Percentiles rank a stretch among this genome's conserved stretches.
Conservation (phyloP, 2,329 filamentous ascomycete species). For the Penicillium glabrum region DNA sequence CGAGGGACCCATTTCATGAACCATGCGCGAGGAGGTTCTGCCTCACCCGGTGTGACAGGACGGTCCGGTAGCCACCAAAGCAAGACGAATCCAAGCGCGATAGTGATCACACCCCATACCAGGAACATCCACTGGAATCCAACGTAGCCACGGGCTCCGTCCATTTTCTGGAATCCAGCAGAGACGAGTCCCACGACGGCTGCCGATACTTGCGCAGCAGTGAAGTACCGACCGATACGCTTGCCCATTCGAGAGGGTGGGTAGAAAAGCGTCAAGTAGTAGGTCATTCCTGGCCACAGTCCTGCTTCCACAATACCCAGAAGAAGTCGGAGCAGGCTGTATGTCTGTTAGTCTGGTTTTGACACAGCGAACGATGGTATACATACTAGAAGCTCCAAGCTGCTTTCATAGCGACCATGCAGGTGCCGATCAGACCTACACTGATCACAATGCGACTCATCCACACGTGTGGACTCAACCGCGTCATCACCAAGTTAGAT, state of each 20-base stretch:
- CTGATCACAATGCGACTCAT: slow-evolving; percentile 89
- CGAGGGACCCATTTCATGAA: slow-evolving; percentile 66
- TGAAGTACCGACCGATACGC: slow-evolving; percentile 86
- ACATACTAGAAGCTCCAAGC: slow-evolving; percentile 80
- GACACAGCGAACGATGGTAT: slow-evolving; percentile 3
- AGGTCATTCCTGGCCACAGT: slow-evolving; percentile 95
- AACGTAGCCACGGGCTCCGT: slow-evolving; percentile 70
- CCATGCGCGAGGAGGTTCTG: slow-evolving; percentile 16
- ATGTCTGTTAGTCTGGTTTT: slow-evolving; percentile 8
- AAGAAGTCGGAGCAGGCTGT: slow-evolving; percentile 70
- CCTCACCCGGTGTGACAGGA: slow-evolving; percentile 64
- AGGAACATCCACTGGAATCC: slow-evolving; percentile 76
- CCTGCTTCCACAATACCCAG: slow-evolving; percentile 86
- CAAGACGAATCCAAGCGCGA: slow-evolving; percentile 69
- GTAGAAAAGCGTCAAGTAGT: slow-evolving; percentile 90
- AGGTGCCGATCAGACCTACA: slow-evolving; percentile 79
- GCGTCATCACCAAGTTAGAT: slow-evolving; percentile 86
- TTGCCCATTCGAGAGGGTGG: slow-evolving; percentile 83
- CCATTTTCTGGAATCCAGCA: slow-evolving; percentile 89
- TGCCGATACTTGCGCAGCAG: slow-evolving; percentile 82
- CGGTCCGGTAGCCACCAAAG: slow-evolving; percentile 92
- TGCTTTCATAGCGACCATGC: slow-evolving; percentile 76
- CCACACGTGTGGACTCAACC: slow-evolving; percentile 81
- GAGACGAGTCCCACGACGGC: slow-evolving; percentile 87
- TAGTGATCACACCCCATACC: slow-evolving; percentile 74